Evolutionary conservation across 495 filamentous ascomycete genomes (phyloP).

Genomic region (Aspergillus nidulans): DNA sequence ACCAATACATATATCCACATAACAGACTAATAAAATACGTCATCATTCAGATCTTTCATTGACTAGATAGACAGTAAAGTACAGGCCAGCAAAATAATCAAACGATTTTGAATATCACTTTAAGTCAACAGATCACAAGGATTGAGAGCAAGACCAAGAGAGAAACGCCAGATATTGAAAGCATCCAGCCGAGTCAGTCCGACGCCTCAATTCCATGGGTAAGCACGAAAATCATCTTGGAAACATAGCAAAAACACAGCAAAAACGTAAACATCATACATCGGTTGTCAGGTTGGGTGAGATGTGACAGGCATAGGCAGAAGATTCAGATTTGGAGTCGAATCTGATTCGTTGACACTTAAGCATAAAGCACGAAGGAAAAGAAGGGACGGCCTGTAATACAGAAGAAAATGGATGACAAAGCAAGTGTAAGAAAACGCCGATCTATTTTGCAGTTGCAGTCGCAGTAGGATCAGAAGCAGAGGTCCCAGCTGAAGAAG

Average conservation of each 20-base stretch:
- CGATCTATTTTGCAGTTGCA: slow-evolving; percentile 12
- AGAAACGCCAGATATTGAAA: background rate
- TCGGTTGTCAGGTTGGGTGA: background rate
- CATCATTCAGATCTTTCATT: slow-evolving; percentile 1
- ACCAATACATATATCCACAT: too few species aligned
- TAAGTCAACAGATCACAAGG: background rate
- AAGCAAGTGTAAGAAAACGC: too few species aligned
- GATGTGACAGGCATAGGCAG: background rate
- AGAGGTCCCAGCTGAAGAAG: slow-evolving; percentile 14
- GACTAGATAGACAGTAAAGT: slow-evolving; percentile 1
- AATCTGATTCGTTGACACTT: background rate
- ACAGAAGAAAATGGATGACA: background rate
- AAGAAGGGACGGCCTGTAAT: slow-evolving; percentile 22
- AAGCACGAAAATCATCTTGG: background rate
- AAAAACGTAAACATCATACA: slow-evolving; percentile 9
- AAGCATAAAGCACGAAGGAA: slow-evolving; percentile 8
- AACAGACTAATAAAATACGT: too few species aligned
- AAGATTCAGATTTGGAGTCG: too few species aligned
- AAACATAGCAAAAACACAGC: slow-evolving; percentile 9
- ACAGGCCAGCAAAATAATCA: slow-evolving; percentile 1
- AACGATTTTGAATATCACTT: background rate
- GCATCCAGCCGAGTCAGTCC: too few species aligned
- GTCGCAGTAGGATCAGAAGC: background rate
- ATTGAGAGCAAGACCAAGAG: background rate
- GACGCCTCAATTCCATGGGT: background rate